Evolutionary conservation across 2,329 filamentous ascomycete genomes (phyloP), one percentile per base, ranked within the genome.

Genomic region (Immersiporthe knoxdaviesiana): DNA sequence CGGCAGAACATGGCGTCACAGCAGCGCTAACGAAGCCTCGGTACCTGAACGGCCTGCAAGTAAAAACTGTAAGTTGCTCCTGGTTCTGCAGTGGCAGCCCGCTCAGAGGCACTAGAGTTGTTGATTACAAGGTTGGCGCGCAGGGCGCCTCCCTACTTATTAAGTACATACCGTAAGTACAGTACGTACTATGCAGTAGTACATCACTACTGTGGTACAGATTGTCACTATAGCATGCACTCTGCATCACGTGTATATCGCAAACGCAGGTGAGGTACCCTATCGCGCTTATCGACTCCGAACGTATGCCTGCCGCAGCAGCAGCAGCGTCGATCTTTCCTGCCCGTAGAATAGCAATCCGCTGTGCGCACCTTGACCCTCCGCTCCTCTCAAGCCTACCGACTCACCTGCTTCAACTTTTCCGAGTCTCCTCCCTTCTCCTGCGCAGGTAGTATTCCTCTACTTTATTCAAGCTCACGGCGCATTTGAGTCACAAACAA

Each of bases 1-100:
- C 8, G 56, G 56, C 56, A 59, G 56, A 59, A 59, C 56, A 37
- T 59, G 56, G 56, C 56, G 56, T 59, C 56, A 59, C 56, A 21
- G 56, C 56, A 59, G 30, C 56, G 18, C 56, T 37, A 30, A 37
- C 37, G 16, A 24, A 37, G 56, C 56, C 56, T n/a, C 56, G 56
- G 56, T 59, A 35, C 56, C 56, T 56, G 52, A 18, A 27, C 6
- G 56, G 35, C 4, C 35, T 35, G 35, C 8, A 35, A 35, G 35
- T 35, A 35, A 35, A n/a, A n/a, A 44, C 3, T 44, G 41, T 44
- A 44, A 44, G 41, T 21, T n/a, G 21, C 21, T 54, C 50, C 24
- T 8, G 50, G 24, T 16, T 14, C 11, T 54, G 52, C 52, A 4
- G 52, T 27, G 14, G 24, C 52, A 56, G 24, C 52, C 14, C 27